A percentile compares a stretch with the other conserved stretches of the same genome.
Conservation (phyloP, 495 filamentous ascomycete species). For the Melanomma pulvis-pyrius region DNA sequence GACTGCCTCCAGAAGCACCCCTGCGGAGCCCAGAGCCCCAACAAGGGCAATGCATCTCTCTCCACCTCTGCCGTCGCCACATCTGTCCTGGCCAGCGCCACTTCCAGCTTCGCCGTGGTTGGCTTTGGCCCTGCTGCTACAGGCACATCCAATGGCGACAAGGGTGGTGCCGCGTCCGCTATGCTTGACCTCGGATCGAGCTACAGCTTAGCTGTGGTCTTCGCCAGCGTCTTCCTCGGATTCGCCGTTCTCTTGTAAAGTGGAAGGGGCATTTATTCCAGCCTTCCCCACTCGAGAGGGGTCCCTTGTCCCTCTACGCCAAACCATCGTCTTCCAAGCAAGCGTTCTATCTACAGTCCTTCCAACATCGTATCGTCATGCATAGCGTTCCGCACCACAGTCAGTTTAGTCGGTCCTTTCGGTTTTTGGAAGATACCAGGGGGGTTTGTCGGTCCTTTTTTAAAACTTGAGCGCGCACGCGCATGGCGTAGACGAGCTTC, state of each 20-base stretch:
- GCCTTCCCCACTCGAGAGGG: not conserved
- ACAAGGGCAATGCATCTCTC: constrained; percentile 54
- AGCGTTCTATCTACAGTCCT: not conserved
- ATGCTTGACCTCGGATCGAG: constrained; percentile 59
- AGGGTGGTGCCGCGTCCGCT: constrained; percentile 46
- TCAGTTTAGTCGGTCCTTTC: constrained; percentile 1
- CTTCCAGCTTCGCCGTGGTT: constrained; percentile 33
- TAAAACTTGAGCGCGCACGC: not conserved
- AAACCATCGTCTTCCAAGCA: not conserved
- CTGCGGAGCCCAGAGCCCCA: constrained; percentile 77
- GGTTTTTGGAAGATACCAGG: not conserved
- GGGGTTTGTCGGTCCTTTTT: constrained; percentile 26
- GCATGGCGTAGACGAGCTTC: not conserved
- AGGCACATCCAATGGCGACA: constrained; percentile 40
- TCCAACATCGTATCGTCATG: constrained; percentile 1
- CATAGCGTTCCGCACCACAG: constrained; percentile 21
- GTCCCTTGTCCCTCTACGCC: not conserved
- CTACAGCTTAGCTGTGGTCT: constrained; percentile 60
- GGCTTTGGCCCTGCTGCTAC: constrained; percentile 54
- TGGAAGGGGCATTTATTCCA: not conserved
- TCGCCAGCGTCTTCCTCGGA: constrained; percentile 64
- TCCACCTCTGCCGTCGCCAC: constrained; percentile 52
- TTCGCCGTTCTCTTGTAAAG: constrained; percentile 52
- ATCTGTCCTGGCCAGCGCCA: constrained; percentile 45
- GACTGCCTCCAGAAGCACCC: constrained; percentile 54